These are phyloP conservation scores for Melampsora abietis-canadensis DNA, from an alignment of 1,284 basidiomycete species.

Conservation along the genomic window DNA sequence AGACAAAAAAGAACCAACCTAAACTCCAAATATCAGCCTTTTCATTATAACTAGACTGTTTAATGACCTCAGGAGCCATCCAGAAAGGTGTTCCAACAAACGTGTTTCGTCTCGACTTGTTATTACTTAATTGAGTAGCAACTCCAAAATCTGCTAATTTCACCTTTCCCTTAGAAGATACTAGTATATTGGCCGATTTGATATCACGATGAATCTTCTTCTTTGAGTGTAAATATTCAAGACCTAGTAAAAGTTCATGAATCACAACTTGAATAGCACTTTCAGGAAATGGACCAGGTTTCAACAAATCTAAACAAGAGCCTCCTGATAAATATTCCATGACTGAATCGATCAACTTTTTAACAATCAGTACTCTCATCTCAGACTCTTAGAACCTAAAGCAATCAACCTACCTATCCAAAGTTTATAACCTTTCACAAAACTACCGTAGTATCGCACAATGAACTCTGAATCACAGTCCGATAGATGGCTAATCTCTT, in stretches of 20 bases:
- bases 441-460: conserved; percentile 42
- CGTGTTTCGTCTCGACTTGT: conserved; percentile 78
- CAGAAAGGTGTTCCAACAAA: conserved; percentile 91
- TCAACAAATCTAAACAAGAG: conserved; percentile 40
- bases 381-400: too few relatives aligned
- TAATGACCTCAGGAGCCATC: conserved; percentile 97
- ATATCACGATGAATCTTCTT: conserved; percentile 96
- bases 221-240: conserved; percentile 90
- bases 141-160: conserved; percentile 97
- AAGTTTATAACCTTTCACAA: conserved; percentile 37
- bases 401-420: conserved; percentile 17
- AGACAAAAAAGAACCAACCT: not conserved
- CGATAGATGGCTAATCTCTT: conserved; percentile 36
- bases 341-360: not conserved
- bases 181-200: conserved; percentile 94
- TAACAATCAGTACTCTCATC: not conserved
- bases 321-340: conserved; percentile 39
- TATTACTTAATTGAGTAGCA: conserved; percentile 77
- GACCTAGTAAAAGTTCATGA: conserved; percentile 83
- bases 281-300: conserved; percentile 37
- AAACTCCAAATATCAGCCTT: conserved; percentile 57
- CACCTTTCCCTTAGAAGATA: conserved; percentile 85
- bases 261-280: conserved; percentile 34
- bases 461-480: conserved; percentile 34
- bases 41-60: conserved; percentile 71